These are phyloP conservation scores for Tephrocybe sp. DNA, from an alignment of 768 basidiomycete species.

Conservation along the genomic window DNA sequence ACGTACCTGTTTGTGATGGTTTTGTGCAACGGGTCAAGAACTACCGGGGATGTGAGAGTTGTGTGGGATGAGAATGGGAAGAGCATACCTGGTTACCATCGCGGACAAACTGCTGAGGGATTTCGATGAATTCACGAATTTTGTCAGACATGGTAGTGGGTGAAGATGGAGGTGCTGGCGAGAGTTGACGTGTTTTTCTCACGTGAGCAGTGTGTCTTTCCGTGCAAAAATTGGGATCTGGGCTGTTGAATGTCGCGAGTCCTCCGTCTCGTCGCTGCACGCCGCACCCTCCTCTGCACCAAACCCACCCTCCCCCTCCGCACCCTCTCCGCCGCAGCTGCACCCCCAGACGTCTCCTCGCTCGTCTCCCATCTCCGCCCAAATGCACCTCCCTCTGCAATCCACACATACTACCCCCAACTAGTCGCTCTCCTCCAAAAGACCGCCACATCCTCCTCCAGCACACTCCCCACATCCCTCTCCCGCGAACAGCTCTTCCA, in stretches of 20 bases:
- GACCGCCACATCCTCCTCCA: constrained; percentile 12
- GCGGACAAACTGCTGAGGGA: constrained; percentile 87
- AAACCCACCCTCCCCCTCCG: too few species aligned
- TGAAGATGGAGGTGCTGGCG: constrained; percentile 33
- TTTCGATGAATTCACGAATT: constrained; percentile 84
- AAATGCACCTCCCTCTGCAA: constrained; percentile 24
- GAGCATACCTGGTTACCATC: constrained; percentile 86
- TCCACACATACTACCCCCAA: constrained; percentile 34
- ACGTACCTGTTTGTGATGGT: constrained; percentile 88
- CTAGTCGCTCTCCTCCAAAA: constrained; percentile 22
- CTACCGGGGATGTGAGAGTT: constrained; percentile 40
- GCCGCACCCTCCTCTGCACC: too few species aligned
- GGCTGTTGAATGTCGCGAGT: too few species aligned
- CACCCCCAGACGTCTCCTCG: constrained; percentile 12
- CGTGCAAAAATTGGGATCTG: too few species aligned
- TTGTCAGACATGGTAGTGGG: constrained; percentile 82
- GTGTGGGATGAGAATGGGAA: not conserved
- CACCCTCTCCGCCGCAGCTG: too few species aligned
- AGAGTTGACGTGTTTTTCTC: constrained; percentile 25
- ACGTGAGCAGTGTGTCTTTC: too few species aligned
- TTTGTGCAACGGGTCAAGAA: constrained; percentile 98
- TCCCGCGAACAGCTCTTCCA: constrained; percentile 31
- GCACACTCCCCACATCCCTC: constrained; percentile 25
- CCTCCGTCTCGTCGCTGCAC: too few species aligned
- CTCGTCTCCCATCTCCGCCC: constrained; percentile 25